Base-by-base conservation (phyloP, 2,329 filamentous ascomycete genomes). In the Talaromyces sp. region DNA sequence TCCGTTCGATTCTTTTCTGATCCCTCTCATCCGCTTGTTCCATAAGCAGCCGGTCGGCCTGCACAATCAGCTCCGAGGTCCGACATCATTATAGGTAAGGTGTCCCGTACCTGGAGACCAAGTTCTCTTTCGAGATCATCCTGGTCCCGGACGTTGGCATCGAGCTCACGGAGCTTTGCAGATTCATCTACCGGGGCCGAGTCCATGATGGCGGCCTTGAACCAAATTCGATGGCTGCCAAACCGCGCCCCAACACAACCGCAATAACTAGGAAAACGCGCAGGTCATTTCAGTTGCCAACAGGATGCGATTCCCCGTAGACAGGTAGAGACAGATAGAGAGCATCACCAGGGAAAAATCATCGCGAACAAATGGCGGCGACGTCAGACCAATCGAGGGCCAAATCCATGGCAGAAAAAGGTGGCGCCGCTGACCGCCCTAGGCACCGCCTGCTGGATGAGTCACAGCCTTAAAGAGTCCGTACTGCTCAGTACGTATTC, bases 111-210 rank as follows among this genome's bases (percentile, higher is more conserved):
- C 73, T 88, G 84, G 52, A 82, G 81, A 31, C 85, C 83, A 65
- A 98, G 96, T 70, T 96, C 92, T 64, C 92, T 85, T 75, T 97
- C 94, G 23, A 98, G 79, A 63, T 97, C 93, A 78, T 93, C 89
- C 74, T 98, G 94, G 69, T 96, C 87, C 61, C 91, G 87, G 27
- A 95, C 86, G 62, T 88, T 83, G 57, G 87, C 84, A 4, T 89
- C 87, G 47, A 92, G 78, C 51, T 83, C 83, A 61, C 82, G 80
- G 31, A 92, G 78, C 23, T 82, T 81, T 50, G 83, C 83, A 69
- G 90, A 88, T 64, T 86, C 85, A 62, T 83, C 65, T 42, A 34
- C 51, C 33, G 4, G 30, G 9, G n/a, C 33, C 18, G 52, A 18
- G 2, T 58, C 51, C 51, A 42, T 23, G 34, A 31, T 40, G 16